These are phyloP conservation scores for Cladorrhinum samala DNA, from an alignment of 495 filamentous ascomycete genomes.

Conservation along the genomic window DNA sequence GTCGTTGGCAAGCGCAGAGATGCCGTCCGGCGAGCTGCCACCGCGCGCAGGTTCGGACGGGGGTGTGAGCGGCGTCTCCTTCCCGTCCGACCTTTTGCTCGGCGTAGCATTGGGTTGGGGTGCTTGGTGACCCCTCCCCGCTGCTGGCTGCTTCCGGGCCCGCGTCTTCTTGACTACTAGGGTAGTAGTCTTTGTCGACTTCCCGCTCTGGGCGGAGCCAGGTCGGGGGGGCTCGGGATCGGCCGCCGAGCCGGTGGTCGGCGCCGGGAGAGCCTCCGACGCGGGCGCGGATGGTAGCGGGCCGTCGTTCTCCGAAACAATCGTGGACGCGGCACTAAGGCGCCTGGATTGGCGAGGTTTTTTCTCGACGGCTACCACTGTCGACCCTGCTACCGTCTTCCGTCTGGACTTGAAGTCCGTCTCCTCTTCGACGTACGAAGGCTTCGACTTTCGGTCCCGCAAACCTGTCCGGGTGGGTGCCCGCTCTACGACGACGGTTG, in stretches of 20 bases:
- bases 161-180: conserved; percentile 42
- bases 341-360: conserved; percentile 26
- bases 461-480: conserved; percentile 61
- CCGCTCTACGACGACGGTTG: conserved; percentile 25
- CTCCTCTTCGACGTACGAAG: conserved; percentile 42
- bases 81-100: no score
- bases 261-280: no score
- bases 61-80: no score
- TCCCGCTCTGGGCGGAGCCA: conserved; percentile 32
- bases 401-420: conserved; percentile 53
- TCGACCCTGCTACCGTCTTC: conserved; percentile 57
- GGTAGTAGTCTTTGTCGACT: conserved; percentile 19
- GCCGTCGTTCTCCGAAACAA: conserved; percentile 23
- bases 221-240: conserved; percentile 36
- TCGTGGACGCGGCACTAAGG: conserved; percentile 35
- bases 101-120: conserved; percentile 28
- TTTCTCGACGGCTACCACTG: conserved; percentile 40
- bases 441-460: conserved; percentile 58
- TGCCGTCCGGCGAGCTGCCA: conserved; percentile 21
- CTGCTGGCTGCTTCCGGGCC: conserved; percentile 35
- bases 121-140: conserved; percentile 28
- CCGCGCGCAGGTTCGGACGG: conserved; percentile 4
- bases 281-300: no score
- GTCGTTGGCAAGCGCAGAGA: conserved; percentile 60
- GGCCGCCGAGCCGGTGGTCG: conserved; percentile 12